Evolutionary conservation across 768 basidiomycete genomes (phyloP), one percentile per base, ranked within the genome.

Genomic region (Termitomyces sp.): DNA sequence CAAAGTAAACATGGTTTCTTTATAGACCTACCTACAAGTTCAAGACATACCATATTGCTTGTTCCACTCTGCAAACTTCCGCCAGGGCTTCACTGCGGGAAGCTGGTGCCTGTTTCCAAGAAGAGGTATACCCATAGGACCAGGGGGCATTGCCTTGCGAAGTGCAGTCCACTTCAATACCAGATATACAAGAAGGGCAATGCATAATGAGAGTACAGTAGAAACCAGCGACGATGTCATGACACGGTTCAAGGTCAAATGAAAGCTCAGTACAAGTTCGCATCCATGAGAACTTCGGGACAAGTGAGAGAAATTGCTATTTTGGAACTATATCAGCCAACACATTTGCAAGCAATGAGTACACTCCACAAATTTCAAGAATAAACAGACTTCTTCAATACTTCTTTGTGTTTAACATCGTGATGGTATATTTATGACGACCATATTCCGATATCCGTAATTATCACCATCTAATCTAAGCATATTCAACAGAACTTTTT

Each of bases 61-160:
- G 52, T 74, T 79, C 75, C 79, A 80, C 45, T 78, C 73, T 25
- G 73, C 72, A 56, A 80, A 81, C 64, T 73, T 76, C 21, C 67
- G 62, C 80, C 80, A 82, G 0, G 79, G 78, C 59, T 79, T 77
- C n/a, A 71, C 57, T 7, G 63, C 56, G 10, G 79, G 79, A 17
- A 80, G 65, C 55, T 81, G 76, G 54, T 77, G 70, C 32, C 67
- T 65, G 60, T 80, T 82, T 0, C 80, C 79, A 25, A 80, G 68
- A 50, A 68, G 71, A 5, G 78, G 78, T 23, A 79, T 61, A 23
- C 76, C 75, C 2, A 69, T 62, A 49, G 79, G 79, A 5, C 78
- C 79, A 0, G 79, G 78, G 19, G 79, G 79, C 75, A 78, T 76
- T 17, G 61, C 43, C 46, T 63, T 65, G 2, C 73, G 66, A 23